Evolutionary conservation across 2,329 filamentous ascomycete species (phyloP).

Genomic region (Xylaria sp.): DNA sequence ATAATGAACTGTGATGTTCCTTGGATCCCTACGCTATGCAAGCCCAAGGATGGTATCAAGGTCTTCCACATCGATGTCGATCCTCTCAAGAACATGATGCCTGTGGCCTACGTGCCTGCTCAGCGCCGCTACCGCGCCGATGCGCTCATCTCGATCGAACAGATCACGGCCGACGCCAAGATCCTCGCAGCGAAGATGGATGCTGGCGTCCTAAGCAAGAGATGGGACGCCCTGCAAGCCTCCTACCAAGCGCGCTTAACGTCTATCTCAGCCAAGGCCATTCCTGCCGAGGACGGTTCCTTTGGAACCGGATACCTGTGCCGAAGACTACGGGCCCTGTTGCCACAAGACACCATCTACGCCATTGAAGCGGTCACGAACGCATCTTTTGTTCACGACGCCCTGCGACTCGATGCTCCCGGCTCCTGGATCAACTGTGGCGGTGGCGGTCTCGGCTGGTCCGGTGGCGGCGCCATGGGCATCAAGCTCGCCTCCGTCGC

Average conservation of each 20-base stretch:
- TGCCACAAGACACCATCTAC: slow-evolving; percentile 57
- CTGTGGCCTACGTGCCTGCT: slow-evolving; percentile 65
- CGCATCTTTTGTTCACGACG: slow-evolving; percentile 60
- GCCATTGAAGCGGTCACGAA: slow-evolving; percentile 71
- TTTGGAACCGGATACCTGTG: slow-evolving; percentile 50
- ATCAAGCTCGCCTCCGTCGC: slow-evolving; percentile 43
- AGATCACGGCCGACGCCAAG: slow-evolving; percentile 55
- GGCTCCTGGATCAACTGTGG: slow-evolving; percentile 50
- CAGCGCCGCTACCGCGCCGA: slow-evolving; percentile 63
- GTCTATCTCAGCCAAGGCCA: slow-evolving; percentile 50
- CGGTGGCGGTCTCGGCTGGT: slow-evolving; percentile 50
- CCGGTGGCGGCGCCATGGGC: slow-evolving; percentile 45
- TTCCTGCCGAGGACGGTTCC: slow-evolving; percentile 56
- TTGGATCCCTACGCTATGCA: slow-evolving; percentile 77
- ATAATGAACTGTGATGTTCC: slow-evolving; percentile 88
- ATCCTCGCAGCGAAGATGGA: slow-evolving; percentile 39
- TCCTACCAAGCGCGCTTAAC: slow-evolving; percentile 55
- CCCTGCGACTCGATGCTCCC: slow-evolving; percentile 55
- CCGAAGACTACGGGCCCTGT: slow-evolving; percentile 33
- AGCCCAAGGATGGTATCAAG: slow-evolving; percentile 46
- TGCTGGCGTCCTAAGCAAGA: slow-evolving; percentile 34
- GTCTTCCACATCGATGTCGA: slow-evolving; percentile 63
- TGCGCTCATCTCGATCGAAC: slow-evolving; percentile 57
- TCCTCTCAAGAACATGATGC: slow-evolving; percentile 66
- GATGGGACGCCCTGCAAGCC: slow-evolving; percentile 51